phyloP scores from a whole-genome alignment of 805 yeast genomes.

The Clavispora carvajalis region DNA sequence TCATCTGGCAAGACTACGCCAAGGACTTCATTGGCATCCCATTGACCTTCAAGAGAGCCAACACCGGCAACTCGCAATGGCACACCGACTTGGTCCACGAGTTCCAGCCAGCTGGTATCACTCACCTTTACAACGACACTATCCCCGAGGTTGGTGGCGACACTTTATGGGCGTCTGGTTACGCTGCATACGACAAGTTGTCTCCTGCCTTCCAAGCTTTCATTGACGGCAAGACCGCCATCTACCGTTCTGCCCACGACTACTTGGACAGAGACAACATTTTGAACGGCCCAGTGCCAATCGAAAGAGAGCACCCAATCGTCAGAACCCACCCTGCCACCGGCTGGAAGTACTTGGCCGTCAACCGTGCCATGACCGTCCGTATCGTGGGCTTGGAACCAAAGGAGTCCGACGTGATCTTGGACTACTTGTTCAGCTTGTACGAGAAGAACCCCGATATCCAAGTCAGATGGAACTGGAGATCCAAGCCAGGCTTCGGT shows the following conservation, averaged over 20 bases:
- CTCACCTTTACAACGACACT: conserved; percentile 49
- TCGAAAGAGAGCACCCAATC: conserved; percentile 28
- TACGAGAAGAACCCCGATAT: conserved; percentile 41
- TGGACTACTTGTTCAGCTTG: conserved; percentile 13
- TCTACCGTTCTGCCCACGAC: conserved; percentile 36
- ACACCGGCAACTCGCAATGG: conserved; percentile 17
- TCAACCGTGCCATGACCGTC: conserved; percentile 26
- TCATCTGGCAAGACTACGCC: conserved; percentile 28
- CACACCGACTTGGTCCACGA: conserved; percentile 56
- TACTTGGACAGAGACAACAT: conserved; percentile 33
- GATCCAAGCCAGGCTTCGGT: conserved; percentile 30
- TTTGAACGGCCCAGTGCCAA: conserved; percentile 24
- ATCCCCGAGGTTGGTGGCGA: conserved; percentile 52
- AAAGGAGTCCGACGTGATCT: conserved; percentile 17
- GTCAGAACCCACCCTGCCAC: conserved; percentile 31
- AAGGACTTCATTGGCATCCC: conserved; percentile 18
- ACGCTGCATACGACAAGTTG: conserved; percentile 52
- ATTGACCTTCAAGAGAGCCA: conserved; percentile 24
- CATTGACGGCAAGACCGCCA: conserved; percentile 48
- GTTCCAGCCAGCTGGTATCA: conserved; percentile 51
- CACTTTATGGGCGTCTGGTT: conserved; percentile 54
- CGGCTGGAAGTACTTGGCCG: conserved; percentile 28
- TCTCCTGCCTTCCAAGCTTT: conserved; percentile 47
- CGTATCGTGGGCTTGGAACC: conserved; percentile 27
- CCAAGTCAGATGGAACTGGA: conserved; percentile 28